These are phyloP conservation scores for Phaeosphaeria sp. DNA, from an alignment of 2,329 filamentous ascomycete species.

Conservation along the genomic window DNA sequence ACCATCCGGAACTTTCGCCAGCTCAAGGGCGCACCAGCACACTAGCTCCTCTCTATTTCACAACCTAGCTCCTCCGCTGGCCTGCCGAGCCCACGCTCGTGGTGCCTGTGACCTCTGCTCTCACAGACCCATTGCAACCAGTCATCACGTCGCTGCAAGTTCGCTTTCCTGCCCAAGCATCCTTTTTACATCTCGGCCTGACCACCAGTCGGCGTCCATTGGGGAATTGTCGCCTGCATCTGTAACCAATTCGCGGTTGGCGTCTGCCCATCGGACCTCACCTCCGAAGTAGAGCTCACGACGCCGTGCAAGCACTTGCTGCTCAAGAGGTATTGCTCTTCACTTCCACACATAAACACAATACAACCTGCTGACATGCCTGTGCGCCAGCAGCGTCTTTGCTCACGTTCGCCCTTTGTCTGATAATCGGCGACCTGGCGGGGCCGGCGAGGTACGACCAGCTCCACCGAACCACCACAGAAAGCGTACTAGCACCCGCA, in stretches of 20 bases:
- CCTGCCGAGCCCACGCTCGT: neutral
- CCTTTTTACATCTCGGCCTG: neutral
- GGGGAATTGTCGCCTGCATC: neutral
- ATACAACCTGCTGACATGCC: constrained; percentile 30
- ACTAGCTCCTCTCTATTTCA: neutral
- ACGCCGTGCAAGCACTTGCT: neutral
- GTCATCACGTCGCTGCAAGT: neutral
- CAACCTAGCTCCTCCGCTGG: neutral
- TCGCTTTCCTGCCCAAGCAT: neutral
- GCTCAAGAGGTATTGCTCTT: constrained; percentile 2
- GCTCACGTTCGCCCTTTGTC: constrained; percentile 31
- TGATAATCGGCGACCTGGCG: constrained; percentile 20
- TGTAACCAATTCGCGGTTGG: neutral
- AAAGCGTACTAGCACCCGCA: constrained; percentile 7
- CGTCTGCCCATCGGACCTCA: neutral
- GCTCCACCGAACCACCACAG: constrained; percentile 12
- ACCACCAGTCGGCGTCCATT: neutral
- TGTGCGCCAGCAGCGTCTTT: constrained; percentile 25
- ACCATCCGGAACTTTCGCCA: constrained; percentile 14
- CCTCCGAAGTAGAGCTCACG: neutral
- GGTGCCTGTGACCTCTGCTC: neutral
- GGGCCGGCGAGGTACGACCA: constrained; percentile 19
- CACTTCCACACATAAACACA: neutral
- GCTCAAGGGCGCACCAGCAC: neutral
- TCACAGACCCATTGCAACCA: neutral